Base-by-base conservation (phyloP, 306 rosid genomes). In the Alnus rubra region DNA sequence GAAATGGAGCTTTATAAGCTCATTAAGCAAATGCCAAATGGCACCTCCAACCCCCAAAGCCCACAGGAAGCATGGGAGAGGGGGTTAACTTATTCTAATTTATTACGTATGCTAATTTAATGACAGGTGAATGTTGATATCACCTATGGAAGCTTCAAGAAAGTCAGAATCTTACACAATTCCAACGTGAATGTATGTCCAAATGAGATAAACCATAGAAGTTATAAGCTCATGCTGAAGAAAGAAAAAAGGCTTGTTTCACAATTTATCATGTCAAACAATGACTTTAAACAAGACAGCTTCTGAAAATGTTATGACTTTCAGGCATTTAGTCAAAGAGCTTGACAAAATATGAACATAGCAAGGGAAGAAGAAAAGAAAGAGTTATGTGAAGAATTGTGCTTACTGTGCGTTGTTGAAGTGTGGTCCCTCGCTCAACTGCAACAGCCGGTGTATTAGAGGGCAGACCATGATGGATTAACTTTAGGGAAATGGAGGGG, bases 401-500 rank as follows among this genome's bases (percentile, higher is more conserved):
- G 78, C 96, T 86, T 84, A 94, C 98, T 1, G 75, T 86, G 84
- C 95, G 94, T 64, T 92, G 97, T 82, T 89, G 97, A 35, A 85
- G 90, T 13, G 98, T 92, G 75, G 97, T 94, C 82, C 98, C 98
- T 78, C 97, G 87, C 81, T 94, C 98, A 74, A 94, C 83, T 70
- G 98, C 98, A 58, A 87, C 97, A 52, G 98, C 92, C 7, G 98
- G 98, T 11, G 97, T 94, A 44, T 85, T 77, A 23, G 92, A 83
- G 33, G 92, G 89, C 55, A 94, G 85, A 85, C 97, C 97, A n/a
- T 89, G 89, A 63, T 84, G 88, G 87, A 92, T 89, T 81, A 94
- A 83, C 88, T 92, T 92, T 74, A 78, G 82, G 69, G 98, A 94
- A 63, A 94, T 91, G 37, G 98, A 85, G 59, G 97, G 98, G 74